Base-by-base conservation (phyloP, 176 grass and related monocot species). In the Phoenix dactylifera region DNA sequence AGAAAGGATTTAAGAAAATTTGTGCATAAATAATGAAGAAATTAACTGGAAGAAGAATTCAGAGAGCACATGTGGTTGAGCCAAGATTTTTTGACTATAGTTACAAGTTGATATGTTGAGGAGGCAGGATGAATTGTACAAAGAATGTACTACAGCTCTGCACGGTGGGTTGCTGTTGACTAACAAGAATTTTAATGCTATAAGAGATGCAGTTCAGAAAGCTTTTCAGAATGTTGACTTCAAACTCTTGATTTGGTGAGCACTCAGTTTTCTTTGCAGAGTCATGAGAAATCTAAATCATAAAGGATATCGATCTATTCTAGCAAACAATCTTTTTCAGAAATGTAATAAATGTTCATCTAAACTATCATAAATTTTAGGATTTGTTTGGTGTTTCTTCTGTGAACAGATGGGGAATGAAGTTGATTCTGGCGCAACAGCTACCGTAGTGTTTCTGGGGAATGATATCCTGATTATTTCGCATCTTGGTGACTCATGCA, bases 401-500 rank as follows among this genome's bases (percentile, higher is more conserved):
- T 26, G 7, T 63, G 12, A 70, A 50, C 68, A 91, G 76, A 65
- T 65, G 53, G 81, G 74, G n/a, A 77, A 67, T 26, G 80, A 82
- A 29, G 78, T 81, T 6, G 78, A 80, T 72, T 97, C 92, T 59
- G 92, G 87, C 26, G 78, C 84, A 15, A 97, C 87, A 12, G 81
- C 87, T 3, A 97, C 87, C 1, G 70, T 68, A 55, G 55, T 97
- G 78, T 87, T 97, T 81, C 52, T 91, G n/a, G 80, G 81, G 68
- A 91, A 88, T 44, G 84, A 91, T 72, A 56, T 88, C 64, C 78
- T 97, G 25, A 78, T 88, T 72, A 74, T 88, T 51, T 97, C 92
- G 1, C 92, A 97, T 83, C 60, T 97, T 60, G 87, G 87, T 4
- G 92, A 97, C 52, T 97, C 92, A 7, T 76, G 76, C 50, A 75